phyloP scores from a whole-genome alignment of 2,329 filamentous ascomycete genomes.

The Calonectria crousiana region DNA sequence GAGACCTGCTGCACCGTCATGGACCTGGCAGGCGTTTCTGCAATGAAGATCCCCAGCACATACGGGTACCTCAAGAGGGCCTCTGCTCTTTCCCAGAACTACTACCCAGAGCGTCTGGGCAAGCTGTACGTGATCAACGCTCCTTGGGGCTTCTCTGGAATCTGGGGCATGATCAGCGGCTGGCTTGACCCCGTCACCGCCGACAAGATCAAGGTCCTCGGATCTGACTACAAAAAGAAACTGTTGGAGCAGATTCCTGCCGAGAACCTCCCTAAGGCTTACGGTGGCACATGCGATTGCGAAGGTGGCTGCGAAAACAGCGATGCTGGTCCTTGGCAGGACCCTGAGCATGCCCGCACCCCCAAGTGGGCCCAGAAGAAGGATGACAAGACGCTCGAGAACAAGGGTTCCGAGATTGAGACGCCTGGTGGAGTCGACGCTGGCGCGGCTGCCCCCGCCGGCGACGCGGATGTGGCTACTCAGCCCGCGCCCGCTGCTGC shows the following conservation, averaged over 20 bases:
- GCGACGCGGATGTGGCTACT: conserved; percentile 49
- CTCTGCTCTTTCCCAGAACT: conserved; percentile 94
- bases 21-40: conserved; percentile 94
- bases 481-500: conserved; percentile 53
- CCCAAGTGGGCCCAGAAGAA: conserved; percentile 72
- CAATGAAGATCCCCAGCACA: conserved; percentile 84
- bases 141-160: conserved; percentile 91
- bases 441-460: conserved; percentile 47
- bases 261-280: conserved; percentile 89
- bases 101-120: conserved; percentile 97
- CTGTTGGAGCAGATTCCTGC: conserved; percentile 85
- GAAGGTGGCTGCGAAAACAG: conserved; percentile 85
- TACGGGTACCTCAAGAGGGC: conserved; percentile 90
- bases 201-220: conserved; percentile 93
- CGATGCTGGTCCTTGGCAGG: conserved; percentile 91
- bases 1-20: conserved; percentile 99
- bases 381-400: conserved; percentile 54
- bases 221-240: conserved; percentile 84
- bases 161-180: conserved; percentile 88
- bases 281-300: conserved; percentile 89
- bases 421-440: conserved; percentile 46
- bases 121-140: conserved; percentile 98
- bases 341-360: conserved; percentile 74
- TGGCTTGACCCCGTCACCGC: conserved; percentile 98
- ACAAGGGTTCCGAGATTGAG: conserved; percentile 54